Conservation (phyloP, 495 filamentous ascomycete genomes). For the Penicillium robsamsonii region DNA sequence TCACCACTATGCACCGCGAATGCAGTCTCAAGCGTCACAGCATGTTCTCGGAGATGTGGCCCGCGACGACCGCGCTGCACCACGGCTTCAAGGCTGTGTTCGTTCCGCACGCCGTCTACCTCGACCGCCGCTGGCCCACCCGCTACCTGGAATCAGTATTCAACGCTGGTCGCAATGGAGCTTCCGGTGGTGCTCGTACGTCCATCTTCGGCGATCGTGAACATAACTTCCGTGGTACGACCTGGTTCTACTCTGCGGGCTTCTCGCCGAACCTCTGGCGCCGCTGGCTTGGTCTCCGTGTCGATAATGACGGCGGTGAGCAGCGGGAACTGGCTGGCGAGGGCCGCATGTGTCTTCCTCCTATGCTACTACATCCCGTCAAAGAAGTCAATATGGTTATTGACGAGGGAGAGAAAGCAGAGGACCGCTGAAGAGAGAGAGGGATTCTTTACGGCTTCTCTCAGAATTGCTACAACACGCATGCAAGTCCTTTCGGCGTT, state of each 20-base stretch:
- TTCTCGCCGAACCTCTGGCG: slow-evolving; percentile 81
- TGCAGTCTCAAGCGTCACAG: slow-evolving; percentile 76
- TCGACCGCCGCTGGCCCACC: slow-evolving; percentile 87
- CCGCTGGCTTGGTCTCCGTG: slow-evolving; percentile 80
- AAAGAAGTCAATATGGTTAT: slow-evolving; percentile 81
- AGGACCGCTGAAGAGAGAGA: slow-evolving; percentile 22
- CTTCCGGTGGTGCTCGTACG: slow-evolving; percentile 66
- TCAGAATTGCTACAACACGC: not conserved
- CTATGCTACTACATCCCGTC: slow-evolving; percentile 89
- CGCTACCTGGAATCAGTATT: slow-evolving; percentile 76
- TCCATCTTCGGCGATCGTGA: slow-evolving; percentile 82
- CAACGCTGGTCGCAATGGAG: slow-evolving; percentile 82
- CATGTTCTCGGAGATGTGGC: slow-evolving; percentile 97
- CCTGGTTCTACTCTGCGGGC: slow-evolving; percentile 92
- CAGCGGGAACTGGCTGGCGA: slow-evolving; percentile 73
- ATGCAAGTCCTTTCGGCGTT: not conserved
- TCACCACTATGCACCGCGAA: slow-evolving; percentile 86
- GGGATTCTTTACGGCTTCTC: not conserved
- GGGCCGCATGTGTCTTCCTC: slow-evolving; percentile 90
- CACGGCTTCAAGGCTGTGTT: slow-evolving; percentile 96
- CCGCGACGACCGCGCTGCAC: slow-evolving; percentile 78
- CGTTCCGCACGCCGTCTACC: slow-evolving; percentile 84
- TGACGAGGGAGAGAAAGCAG: slow-evolving; percentile 46
- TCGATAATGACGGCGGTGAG: slow-evolving; percentile 85
- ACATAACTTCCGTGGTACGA: slow-evolving; percentile 84